Evolutionary conservation across 495 filamentous ascomycete genomes (phyloP).

Genomic region (Xanthoparmelia taractica): DNA sequence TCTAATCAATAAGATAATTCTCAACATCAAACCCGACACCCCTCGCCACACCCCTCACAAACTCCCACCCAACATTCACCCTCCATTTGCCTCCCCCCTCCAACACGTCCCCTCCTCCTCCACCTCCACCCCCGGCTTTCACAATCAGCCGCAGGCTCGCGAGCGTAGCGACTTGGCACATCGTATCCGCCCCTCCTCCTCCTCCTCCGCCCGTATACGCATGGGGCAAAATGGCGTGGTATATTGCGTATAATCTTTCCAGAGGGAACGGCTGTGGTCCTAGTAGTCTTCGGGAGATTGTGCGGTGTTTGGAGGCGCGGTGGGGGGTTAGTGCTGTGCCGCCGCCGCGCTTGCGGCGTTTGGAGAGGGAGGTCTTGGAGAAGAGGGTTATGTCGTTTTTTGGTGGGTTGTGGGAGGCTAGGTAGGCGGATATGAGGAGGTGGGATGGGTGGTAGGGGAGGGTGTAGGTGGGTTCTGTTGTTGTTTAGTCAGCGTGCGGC

Average conservation of each 20-base stretch:
- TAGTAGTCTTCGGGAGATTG: slow-evolving; percentile 28
- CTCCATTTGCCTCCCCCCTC: slow-evolving; percentile 60
- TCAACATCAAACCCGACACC: slow-evolving; percentile 64
- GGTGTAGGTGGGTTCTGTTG: slow-evolving; percentile 27
- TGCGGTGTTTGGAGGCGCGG: slow-evolving; percentile 31
- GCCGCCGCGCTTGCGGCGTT: slow-evolving; percentile 39
- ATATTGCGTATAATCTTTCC: slow-evolving; percentile 82
- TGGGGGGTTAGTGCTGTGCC: slow-evolving; percentile 26
- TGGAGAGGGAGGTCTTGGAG: slow-evolving; percentile 64
- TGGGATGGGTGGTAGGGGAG: slow-evolving; percentile 76
- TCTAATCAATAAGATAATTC: slow-evolving; percentile 58
- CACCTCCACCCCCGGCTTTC: slow-evolving; percentile 42
- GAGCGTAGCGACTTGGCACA: slow-evolving; percentile 71
- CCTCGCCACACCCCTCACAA: slow-evolving; percentile 54
- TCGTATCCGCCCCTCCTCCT: slow-evolving; percentile 47
- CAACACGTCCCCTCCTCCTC: slow-evolving; percentile 48
- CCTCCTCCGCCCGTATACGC: slow-evolving; percentile 41
- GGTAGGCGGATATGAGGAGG: slow-evolving; percentile 78
- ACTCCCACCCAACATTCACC: slow-evolving; percentile 69
- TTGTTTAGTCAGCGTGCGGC: background rate
- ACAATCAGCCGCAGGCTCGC: slow-evolving; percentile 69
- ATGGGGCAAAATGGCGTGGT: slow-evolving; percentile 68
- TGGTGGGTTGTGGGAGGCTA: slow-evolving; percentile 82
- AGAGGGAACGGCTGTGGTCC: slow-evolving; percentile 66
- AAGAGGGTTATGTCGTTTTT: slow-evolving; percentile 74